Base-by-base conservation (phyloP, 768 basidiomycete genomes). In the Lactifluus pinguis region DNA sequence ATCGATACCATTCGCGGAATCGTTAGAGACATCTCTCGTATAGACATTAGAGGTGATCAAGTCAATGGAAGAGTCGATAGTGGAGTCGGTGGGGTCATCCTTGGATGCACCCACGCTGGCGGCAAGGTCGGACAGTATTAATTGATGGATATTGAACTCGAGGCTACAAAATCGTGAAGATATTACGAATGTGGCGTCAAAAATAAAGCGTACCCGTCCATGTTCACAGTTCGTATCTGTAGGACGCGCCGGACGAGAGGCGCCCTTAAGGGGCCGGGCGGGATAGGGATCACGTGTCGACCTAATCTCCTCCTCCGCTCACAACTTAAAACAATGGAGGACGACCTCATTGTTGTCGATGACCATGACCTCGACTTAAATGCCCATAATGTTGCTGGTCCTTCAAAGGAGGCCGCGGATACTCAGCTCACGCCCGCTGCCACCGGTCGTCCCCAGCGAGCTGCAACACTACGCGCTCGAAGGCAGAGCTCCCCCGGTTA, bases 11-110 rank as follows among this genome's bases (percentile, higher is more conserved):
- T 47, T 11, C n/a, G 3, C 30, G 3, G 29, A 44, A 17, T 53
- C 32, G 2, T 47, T 49, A 29, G 29, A 49, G 15, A 68, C 60
- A 21, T 50, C 72, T 64, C 76, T 63, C 3, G 79, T 81, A 57
- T 80, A 79, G 15, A 84, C 83, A 67, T 82, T 83, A 21, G 85
- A 82, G 15, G 80, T 78, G 45, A 92, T 79, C 56, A 86, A 70
- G 47, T 82, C 75, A 66, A 81, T 78, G 8, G 82, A 79, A 55
- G 53, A 45, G 17, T 55, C 63, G 29, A 66, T 54, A 10, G 65
- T 65, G n/a, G 65, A 49, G 34, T 66, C 65, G 6, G 55, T 49
- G 3, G 59, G 52, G 55, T 65, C 63, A 42, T 56, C 45, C 11
- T 53, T 56, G 30, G 65, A 66, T 21, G 59, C 65, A 21, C 63